A percentile compares a stretch with the other conserved stretches of the same genome.
Conservation (phyloP, 1,139 yeast species). For the Yamadazyma mexicana region DNA sequence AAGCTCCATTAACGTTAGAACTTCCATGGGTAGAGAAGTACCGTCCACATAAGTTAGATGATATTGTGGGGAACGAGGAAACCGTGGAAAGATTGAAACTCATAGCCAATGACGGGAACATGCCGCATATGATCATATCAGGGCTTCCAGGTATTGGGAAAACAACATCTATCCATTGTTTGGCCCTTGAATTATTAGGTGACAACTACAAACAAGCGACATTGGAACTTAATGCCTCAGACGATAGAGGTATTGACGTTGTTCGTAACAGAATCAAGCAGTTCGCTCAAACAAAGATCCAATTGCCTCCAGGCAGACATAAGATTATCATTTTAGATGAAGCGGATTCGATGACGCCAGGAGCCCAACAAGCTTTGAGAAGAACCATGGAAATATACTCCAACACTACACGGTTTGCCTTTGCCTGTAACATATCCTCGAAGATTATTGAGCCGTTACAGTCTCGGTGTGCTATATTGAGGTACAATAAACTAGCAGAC, state of each 20-base stretch:
- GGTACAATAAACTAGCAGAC: constrained; percentile 80
- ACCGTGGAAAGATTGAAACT: constrained; percentile 81
- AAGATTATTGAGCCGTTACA: constrained; percentile 96
- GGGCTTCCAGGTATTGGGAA: constrained; percentile 98
- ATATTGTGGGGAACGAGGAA: constrained; percentile 91
- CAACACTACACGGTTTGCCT: constrained; percentile 92
- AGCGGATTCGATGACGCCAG: constrained; percentile 98
- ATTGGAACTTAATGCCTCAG: constrained; percentile 66
- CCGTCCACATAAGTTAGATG: constrained; percentile 75
- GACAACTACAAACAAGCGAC: constrained; percentile 76
- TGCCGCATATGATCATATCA: constrained; percentile 93
- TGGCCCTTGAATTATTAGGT: constrained; percentile 83
- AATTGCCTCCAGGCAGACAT: constrained; percentile 57
- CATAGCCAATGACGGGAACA: constrained; percentile 89
- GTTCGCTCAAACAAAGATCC: constrained; percentile 74
- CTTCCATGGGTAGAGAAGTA: constrained; percentile 90
- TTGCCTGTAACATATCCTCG: constrained; percentile 93
- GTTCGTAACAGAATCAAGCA: constrained; percentile 50
- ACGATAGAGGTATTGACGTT: constrained; percentile 52
- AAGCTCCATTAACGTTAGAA: constrained; percentile 25
- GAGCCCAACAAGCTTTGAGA: constrained; percentile 96
- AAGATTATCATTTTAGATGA: constrained; percentile 91
- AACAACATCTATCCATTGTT: constrained; percentile 89
- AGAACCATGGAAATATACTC: constrained; percentile 97
- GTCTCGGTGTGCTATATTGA: constrained; percentile 91